A percentile compares a stretch with the other conserved stretches of the same genome.
Conservation (phyloP, 2,329 filamentous ascomycete genomes). For the Cladophialophora chaetospira region DNA sequence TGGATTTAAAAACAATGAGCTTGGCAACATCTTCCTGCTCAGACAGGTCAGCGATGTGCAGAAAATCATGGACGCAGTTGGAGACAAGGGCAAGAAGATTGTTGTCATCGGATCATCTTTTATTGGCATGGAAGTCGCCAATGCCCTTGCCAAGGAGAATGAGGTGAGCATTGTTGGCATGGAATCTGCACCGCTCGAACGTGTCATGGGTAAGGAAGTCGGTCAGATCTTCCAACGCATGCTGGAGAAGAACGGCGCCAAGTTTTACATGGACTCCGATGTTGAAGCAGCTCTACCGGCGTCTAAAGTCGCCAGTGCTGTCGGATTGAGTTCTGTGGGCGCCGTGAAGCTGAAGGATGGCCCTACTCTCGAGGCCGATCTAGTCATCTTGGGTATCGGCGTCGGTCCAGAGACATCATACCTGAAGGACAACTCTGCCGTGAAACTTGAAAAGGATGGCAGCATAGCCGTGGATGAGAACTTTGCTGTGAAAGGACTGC, state of each 20-base stretch:
- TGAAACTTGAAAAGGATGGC: conserved; percentile 79
- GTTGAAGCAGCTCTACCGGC: conserved; percentile 83
- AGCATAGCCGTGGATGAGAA: conserved; percentile 78
- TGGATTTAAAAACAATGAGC: conserved; percentile 71
- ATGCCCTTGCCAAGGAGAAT: conserved; percentile 76
- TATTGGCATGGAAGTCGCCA: conserved; percentile 97
- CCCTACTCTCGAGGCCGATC: conserved; percentile 77
- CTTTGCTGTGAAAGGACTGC: conserved; percentile 73
- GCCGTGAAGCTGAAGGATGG: conserved; percentile 83
- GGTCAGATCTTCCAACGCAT: conserved; percentile 77
- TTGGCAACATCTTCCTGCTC: conserved; percentile 84
- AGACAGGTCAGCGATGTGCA: conserved; percentile 76
- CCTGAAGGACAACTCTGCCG: conserved; percentile 68
- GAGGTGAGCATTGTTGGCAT: conserved; percentile 84
- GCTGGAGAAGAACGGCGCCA: conserved; percentile 83
- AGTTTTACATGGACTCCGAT: conserved; percentile 77
- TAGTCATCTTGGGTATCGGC: conserved; percentile 89
- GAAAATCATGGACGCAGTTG: conserved; percentile 75
- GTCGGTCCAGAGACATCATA: conserved; percentile 84
- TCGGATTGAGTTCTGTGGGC: conserved; percentile 58
- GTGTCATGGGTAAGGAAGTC: conserved; percentile 79
- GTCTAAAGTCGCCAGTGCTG: conserved; percentile 62
- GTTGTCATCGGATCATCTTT: conserved; percentile 92
- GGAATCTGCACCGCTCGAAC: conserved; percentile 81
- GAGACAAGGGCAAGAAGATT: conserved; percentile 81